These are phyloP conservation scores for Metarhizium robertsii DNA, from an alignment of 2,329 filamentous ascomycete species.

Conservation along the genomic window DNA sequence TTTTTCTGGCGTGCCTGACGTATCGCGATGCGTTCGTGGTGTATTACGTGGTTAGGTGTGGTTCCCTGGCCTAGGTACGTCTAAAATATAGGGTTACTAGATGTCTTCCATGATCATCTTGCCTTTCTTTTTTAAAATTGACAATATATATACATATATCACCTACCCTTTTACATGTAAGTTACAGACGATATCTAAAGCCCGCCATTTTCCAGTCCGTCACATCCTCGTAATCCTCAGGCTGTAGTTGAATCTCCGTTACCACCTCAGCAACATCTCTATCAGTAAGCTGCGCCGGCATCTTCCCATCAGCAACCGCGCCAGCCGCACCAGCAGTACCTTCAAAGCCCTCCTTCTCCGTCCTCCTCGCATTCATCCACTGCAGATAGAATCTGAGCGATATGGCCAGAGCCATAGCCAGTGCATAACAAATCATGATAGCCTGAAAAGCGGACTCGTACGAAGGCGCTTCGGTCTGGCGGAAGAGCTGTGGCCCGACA, in stretches of 20 bases:
- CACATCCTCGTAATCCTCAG: slow-evolving; percentile 44
- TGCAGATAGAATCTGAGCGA: slow-evolving; percentile 37
- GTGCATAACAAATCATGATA: slow-evolving; percentile 47
- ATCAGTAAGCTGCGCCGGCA: slow-evolving; percentile 17
- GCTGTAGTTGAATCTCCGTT: slow-evolving; percentile 26
- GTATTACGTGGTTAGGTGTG: no score
- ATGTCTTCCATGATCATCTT: no score
- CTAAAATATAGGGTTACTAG: no score
- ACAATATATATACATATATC: no score
- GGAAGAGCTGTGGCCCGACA: slow-evolving; percentile 46
- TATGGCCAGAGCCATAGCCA: slow-evolving; percentile 35
- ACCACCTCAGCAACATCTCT: slow-evolving; percentile 21
- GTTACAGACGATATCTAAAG: slow-evolving; percentile 46
- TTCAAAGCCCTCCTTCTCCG: slow-evolving; percentile 31
- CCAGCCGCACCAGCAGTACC: slow-evolving; percentile 26
- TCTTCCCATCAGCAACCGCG: slow-evolving; percentile 27
- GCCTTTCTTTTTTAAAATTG: no score
- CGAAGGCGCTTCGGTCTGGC: slow-evolving; percentile 35
- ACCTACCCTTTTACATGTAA: no score
- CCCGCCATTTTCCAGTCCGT: slow-evolving; percentile 52
- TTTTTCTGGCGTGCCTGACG: no score
- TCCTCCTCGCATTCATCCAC: slow-evolving; percentile 33
- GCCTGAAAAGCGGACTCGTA: slow-evolving; percentile 45
- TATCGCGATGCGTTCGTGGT: no score
- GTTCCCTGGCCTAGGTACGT: no score